These are phyloP conservation scores for Camellia sinensis DNA, from an alignment of 148 eudicot genomes.

Conservation along the genomic window DNA sequence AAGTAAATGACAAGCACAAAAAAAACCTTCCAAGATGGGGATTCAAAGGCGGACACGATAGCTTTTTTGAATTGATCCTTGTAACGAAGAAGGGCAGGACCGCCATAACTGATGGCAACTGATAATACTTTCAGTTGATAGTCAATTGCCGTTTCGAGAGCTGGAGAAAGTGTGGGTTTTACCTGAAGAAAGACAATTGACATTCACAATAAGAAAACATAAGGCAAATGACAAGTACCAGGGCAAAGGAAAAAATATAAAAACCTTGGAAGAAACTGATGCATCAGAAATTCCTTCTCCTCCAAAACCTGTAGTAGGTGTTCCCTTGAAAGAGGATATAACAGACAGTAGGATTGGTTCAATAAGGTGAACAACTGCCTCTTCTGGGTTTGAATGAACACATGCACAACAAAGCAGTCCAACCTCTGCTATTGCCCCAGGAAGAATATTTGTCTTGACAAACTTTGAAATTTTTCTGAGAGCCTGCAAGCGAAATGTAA, in stretches of 20 bases:
- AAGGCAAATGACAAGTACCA: slow-evolving; percentile 12
- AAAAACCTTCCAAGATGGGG: slow-evolving; percentile 96
- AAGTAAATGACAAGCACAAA: slow-evolving; percentile 12
- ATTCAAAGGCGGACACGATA: slow-evolving; percentile 73
- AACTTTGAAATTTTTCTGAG: slow-evolving; percentile 86
- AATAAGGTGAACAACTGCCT: slow-evolving; percentile 74
- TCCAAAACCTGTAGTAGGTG: slow-evolving; percentile 80
- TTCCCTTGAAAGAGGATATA: slow-evolving; percentile 72
- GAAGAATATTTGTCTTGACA: slow-evolving; percentile 83
- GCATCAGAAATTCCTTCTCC: slow-evolving; percentile 43
- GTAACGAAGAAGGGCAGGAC: slow-evolving; percentile 67
- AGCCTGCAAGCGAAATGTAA: slow-evolving; percentile 48
- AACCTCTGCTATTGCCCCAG: slow-evolving; percentile 96
- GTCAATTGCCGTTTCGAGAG: slow-evolving; percentile 82
- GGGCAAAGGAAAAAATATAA: background rate
- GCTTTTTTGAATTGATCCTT: slow-evolving; percentile 76
- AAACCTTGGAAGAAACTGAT: slow-evolving; percentile 53
- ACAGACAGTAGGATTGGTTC: slow-evolving; percentile 68
- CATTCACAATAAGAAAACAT: slow-evolving; percentile 2
- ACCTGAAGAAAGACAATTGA: slow-evolving; percentile 36
- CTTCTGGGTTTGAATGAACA: slow-evolving; percentile 79
- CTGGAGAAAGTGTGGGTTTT: slow-evolving; percentile 78
- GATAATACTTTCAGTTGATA: slow-evolving; percentile 89
- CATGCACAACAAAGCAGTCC: slow-evolving; percentile 98
- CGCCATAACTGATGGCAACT: slow-evolving; percentile 88